phyloP scores from a whole-genome alignment of 108 stramenopile species.

The Nannochloropsis gaditana region DNA sequence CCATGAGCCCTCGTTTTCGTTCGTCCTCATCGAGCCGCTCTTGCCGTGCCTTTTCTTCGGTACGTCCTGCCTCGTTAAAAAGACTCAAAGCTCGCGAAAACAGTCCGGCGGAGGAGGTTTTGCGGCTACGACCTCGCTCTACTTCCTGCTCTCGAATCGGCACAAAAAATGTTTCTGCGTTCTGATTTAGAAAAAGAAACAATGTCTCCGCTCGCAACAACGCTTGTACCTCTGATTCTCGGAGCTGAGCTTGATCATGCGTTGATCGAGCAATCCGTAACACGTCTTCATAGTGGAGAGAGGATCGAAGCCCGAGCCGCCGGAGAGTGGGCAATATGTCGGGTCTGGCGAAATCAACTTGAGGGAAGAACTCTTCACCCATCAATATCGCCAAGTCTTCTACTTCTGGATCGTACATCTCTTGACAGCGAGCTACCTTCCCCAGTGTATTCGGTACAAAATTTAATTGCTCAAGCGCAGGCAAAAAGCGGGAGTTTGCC shows the following conservation, averaged over 20 bases:
- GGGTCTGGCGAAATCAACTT: neutral
- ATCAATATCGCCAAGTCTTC: neutral
- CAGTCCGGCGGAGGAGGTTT: neutral
- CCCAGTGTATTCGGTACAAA: neutral
- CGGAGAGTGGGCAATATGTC: neutral
- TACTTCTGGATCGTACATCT: conserved; percentile 12
- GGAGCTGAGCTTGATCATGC: neutral
- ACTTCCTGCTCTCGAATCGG: conserved; percentile 15
- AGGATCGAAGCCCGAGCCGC: neutral
- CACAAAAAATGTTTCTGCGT: neutral
- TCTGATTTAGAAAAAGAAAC: neutral
- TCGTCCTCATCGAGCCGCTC: neutral
- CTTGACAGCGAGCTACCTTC: neutral
- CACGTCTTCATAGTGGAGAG: neutral
- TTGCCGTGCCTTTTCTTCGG: neutral
- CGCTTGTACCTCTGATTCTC: neutral
- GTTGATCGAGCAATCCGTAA: neutral
- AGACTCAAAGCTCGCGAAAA: neutral
- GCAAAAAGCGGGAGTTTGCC: neutral
- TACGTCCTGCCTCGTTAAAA: neutral
- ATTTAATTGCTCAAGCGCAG: neutral
- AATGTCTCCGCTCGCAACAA: neutral
- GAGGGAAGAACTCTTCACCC: neutral
- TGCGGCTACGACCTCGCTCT: neutral
- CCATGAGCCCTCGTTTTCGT: neutral